These are phyloP conservation scores for Fraxinus anomala DNA, from an alignment of 257 asterid genomes.

Conservation along the genomic window DNA sequence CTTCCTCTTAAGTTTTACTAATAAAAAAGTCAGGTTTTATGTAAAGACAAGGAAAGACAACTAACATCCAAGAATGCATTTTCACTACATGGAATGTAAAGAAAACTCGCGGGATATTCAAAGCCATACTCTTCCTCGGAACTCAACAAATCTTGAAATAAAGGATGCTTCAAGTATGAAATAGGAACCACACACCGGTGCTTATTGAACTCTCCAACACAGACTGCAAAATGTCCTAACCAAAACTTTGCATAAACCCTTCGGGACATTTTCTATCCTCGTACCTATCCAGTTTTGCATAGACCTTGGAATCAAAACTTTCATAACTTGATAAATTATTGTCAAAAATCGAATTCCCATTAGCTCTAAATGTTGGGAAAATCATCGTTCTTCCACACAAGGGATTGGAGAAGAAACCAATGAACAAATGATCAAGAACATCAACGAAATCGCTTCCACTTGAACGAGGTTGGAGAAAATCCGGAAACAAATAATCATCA, in stretches of 20 bases:
- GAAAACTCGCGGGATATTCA: neutral
- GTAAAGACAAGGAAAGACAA: neutral
- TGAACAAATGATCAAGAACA: no score
- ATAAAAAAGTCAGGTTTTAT: no score
- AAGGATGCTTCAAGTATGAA: conserved; percentile 32
- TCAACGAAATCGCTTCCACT: no score
- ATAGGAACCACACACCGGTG: conserved; percentile 36
- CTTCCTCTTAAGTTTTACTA: no score
- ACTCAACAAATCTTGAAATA: conserved; percentile 8
- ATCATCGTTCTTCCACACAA: no score
- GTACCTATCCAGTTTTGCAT: neutral
- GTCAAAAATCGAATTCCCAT: neutral
- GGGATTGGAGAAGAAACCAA: no score
- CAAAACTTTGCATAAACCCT: neutral
- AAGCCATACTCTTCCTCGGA: neutral
- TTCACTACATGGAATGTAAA: neutral
- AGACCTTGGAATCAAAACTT: neutral
- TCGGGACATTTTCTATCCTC: conserved; percentile 22
- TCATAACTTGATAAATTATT: neutral
- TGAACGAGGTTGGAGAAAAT: no score
- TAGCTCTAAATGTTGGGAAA: neutral
- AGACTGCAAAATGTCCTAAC: conserved; percentile 33
- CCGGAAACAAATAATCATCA: no score
- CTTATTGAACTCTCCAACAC: conserved; percentile 37
- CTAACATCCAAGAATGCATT: neutral